These are phyloP conservation scores for Cytospora piceicola DNA, from an alignment of 2,329 filamentous ascomycete genomes.

Conservation along the genomic window DNA sequence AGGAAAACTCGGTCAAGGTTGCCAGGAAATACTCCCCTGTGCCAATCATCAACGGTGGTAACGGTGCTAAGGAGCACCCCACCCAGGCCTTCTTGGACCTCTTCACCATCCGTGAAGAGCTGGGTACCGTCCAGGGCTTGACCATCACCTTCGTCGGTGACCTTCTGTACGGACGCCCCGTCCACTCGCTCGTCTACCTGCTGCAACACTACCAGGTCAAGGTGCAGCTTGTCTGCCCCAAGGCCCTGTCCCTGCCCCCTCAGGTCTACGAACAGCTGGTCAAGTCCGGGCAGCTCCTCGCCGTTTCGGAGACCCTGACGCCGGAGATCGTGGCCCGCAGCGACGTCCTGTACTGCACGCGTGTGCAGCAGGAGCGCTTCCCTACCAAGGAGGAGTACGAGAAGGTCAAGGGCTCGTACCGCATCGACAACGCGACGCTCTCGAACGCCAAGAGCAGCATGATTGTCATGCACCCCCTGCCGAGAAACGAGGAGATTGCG, in stretches of 20 bases:
- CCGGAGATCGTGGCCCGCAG: conserved; percentile 83
- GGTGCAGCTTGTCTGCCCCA: conserved; percentile 88
- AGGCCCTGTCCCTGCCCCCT: conserved; percentile 74
- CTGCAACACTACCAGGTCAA: conserved; percentile 94
- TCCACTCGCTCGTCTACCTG: conserved; percentile 93
- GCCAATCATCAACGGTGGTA: conserved; percentile 95
- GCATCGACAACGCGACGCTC: conserved; percentile 87
- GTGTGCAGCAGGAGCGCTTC: conserved; percentile 96
- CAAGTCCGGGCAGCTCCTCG: conserved; percentile 73
- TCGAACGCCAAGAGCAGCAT: conserved; percentile 91
- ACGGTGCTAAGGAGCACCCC: conserved; percentile 93
- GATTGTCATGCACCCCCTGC: conserved; percentile 94
- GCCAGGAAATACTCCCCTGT: conserved; percentile 87
- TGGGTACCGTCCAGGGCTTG: conserved; percentile 91
- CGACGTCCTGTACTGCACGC: conserved; percentile 95
- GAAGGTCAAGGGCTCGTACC: conserved; percentile 81
- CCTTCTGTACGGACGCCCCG: conserved; percentile 87
- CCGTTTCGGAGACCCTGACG: conserved; percentile 78
- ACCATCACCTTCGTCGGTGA: conserved; percentile 97
- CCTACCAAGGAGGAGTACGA: conserved; percentile 80
- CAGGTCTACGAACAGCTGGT: conserved; percentile 75
- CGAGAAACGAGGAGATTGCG: conserved; percentile 88
- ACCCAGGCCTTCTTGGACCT: conserved; percentile 97
- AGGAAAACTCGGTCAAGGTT: conserved; percentile 76
- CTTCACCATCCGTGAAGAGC: conserved; percentile 97